phyloP scores from a whole-genome alignment of 139 green algal species.

The Axilococcus clingmanii region DNA sequence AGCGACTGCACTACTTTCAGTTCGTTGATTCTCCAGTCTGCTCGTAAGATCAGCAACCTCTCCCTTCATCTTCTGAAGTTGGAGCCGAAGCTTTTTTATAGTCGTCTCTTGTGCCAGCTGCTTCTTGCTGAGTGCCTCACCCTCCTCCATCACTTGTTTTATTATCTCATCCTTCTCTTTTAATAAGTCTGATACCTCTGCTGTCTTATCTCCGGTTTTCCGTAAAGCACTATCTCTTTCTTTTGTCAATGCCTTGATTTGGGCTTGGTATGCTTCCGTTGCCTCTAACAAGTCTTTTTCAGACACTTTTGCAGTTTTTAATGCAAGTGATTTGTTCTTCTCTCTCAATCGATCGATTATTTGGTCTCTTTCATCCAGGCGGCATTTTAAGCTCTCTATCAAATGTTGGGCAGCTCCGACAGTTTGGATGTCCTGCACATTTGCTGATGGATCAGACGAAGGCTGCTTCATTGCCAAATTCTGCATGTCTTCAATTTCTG shows the following conservation, averaged over 20 bases:
- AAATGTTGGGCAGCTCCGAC: too few relatives aligned
- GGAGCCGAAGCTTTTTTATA: slow-evolving; percentile 61
- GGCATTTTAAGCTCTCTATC: too few relatives aligned
- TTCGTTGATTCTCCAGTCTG: slow-evolving; percentile 8
- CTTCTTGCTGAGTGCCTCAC: slow-evolving; percentile 66
- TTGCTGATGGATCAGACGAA: too few relatives aligned
- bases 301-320: slow-evolving; percentile 29
- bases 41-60: slow-evolving; percentile 16
- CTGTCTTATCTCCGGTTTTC: slow-evolving; percentile 55
- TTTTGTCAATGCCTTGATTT: slow-evolving; percentile 85
- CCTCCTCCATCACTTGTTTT: slow-evolving; percentile 63
- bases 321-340: slow-evolving; percentile 74
- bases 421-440: too few relatives aligned
- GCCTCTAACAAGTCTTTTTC: slow-evolving; percentile 43
- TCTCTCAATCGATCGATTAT: too few relatives aligned
- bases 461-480: too few relatives aligned
- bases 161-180: slow-evolving; percentile 91
- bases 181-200: slow-evolving; percentile 52
- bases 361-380: too few relatives aligned
- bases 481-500: too few relatives aligned
- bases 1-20: neutral
- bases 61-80: slow-evolving; percentile 41
- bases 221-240: slow-evolving; percentile 82
- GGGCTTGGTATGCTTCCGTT: slow-evolving; percentile 27
- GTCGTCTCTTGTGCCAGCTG: slow-evolving; percentile 61